Percentiles rank a stretch among this genome's conserved stretches.
Evolutionary conservation across 352 stramenopile species (phyloP).

Genomic region (Globisporangium nunn): DNA sequence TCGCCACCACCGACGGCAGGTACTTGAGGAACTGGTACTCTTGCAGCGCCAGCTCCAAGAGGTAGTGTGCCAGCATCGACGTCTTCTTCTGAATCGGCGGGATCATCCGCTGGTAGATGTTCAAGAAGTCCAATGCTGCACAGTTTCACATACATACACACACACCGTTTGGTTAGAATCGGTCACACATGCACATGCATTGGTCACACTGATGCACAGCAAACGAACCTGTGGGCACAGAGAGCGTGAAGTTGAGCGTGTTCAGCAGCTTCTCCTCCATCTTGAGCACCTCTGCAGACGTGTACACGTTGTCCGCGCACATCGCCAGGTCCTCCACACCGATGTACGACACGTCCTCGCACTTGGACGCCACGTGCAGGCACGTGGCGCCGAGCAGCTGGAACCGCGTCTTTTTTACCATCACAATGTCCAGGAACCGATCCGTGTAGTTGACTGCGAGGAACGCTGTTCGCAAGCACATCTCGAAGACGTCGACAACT

Average conservation of each 20-base stretch:
- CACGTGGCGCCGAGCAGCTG: constrained; percentile 88
- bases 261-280: constrained; percentile 91
- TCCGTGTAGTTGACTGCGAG: constrained; percentile 90
- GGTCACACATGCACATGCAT: background rate
- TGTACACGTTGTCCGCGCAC: constrained; percentile 90
- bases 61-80: constrained; percentile 84
- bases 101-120: constrained; percentile 88
- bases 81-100: constrained; percentile 78
- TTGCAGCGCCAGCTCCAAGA: constrained; percentile 82
- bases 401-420: constrained; percentile 86
- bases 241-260: constrained; percentile 88
- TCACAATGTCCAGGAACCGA: constrained; percentile 81
- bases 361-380: constrained; percentile 88
- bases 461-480: constrained; percentile 87
- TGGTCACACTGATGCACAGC: background rate
- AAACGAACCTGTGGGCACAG: constrained; percentile 74
- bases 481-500: constrained; percentile 91
- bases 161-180: background rate
- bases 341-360: constrained; percentile 91
- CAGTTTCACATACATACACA: background rate
- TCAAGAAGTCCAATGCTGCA: constrained; percentile 81
- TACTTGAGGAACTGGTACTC: constrained; percentile 87
- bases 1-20: constrained; percentile 76
- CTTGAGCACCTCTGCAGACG: constrained; percentile 82
- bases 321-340: constrained; percentile 88